Evolutionary conservation across 1,284 basidiomycete genomes (phyloP), one percentile per base, ranked within the genome.

Genomic region (Ganoderma boninense): DNA sequence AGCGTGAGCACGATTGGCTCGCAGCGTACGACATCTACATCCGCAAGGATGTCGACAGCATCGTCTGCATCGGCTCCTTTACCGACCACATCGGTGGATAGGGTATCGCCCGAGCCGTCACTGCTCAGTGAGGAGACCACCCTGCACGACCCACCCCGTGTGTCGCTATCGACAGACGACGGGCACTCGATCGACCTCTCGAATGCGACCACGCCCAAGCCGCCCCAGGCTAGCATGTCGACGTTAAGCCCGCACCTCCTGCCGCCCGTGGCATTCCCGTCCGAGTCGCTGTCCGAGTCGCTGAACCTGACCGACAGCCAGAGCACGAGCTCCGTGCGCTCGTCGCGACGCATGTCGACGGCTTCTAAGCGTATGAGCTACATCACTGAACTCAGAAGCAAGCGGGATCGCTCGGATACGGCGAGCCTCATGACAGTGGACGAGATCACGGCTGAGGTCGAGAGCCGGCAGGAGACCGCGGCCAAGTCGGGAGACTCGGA

Each of bases 391-490:
- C 79, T 96, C 62, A 85, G 93, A 66, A 92, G 89, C 78, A 93
- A 91, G 80, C 89, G 92, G 18, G 96, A 97, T 78, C 86, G 89
- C 61, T 94, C 94, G 2, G 97, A 99, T 77, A 94, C 94, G 1
- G 95, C 95, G 5, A 97, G 95, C 78, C 82, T 99, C 75, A 87
- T 99, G 79, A 99, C 97, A 0, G 95, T 99, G 18, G 97, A 99
- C 78, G 96, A 99, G 82, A 98, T 99, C 76, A 99, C 97, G 0
- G 97, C 96, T 6, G 95, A 97, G 77, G 95, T 99, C 1, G 97
- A 99, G 83, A 95, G 92, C 77, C 86, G 97, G 20, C 84, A 91
- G 77, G 84, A 87, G 73, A 89, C 87, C 75, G 84, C 84, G 76
- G 82, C 82, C 11, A 80, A 83, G 29, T 84, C 83, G 18, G 85